These are phyloP conservation scores for Diaporthe amygdali DNA, from an alignment of 2,329 filamentous ascomycete genomes.

Conservation along the genomic window DNA sequence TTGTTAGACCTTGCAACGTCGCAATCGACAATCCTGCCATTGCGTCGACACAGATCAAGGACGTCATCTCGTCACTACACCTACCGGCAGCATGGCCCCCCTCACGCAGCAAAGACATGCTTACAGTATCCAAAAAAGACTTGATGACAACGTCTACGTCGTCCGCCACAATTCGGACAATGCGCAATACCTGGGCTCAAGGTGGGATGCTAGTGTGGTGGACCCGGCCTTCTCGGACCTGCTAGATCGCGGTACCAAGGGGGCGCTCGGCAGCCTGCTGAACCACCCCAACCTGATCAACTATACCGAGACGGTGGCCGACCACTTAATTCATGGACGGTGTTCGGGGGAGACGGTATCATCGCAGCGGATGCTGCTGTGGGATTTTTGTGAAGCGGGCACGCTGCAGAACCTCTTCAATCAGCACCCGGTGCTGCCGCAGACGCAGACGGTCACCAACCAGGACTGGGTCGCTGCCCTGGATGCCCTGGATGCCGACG, in stretches of 20 bases:
- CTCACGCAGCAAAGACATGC: constrained; percentile 30
- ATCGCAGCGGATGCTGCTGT: constrained; percentile 44
- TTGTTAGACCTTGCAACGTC: neutral
- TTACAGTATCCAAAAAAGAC: constrained; percentile 37
- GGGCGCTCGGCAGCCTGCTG: constrained; percentile 42
- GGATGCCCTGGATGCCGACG: too few species aligned
- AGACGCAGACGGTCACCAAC: constrained; percentile 3
- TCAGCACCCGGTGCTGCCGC: constrained; percentile 27
- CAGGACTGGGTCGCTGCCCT: too few species aligned
- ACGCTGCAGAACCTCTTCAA: constrained; percentile 47
- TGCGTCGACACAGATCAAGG: neutral
- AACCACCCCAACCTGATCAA: constrained; percentile 57
- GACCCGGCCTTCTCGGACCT: constrained; percentile 31
- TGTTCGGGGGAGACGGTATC: constrained; percentile 12
- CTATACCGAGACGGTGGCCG: constrained; percentile 38
- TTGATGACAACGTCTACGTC: constrained; percentile 37
- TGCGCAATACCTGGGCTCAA: constrained; percentile 40
- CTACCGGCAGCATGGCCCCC: neutral
- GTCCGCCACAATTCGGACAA: constrained; percentile 37
- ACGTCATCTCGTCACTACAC: neutral
- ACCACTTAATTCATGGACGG: constrained; percentile 26
- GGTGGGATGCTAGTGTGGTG: constrained; percentile 26
- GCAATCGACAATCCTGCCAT: neutral
- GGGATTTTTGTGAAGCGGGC: constrained; percentile 59
- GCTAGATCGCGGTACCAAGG: constrained; percentile 34